Conservation (phyloP, 257 asterid species). For the Fraxinus pennsylvanica region DNA sequence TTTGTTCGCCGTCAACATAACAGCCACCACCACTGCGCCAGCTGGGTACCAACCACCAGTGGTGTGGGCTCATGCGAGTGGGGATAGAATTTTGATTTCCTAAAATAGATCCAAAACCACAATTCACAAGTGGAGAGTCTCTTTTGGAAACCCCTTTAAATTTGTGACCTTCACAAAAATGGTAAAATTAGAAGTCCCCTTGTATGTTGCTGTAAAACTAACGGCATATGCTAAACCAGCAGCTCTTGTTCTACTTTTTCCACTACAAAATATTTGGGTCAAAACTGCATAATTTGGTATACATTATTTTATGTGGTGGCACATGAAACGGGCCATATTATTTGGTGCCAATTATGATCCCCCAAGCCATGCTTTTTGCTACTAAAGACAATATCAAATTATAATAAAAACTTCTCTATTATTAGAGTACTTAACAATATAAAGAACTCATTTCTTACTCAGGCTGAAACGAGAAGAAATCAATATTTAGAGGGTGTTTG, state of each 20-base stretch:
- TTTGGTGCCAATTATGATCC: slow-evolving; percentile 12
- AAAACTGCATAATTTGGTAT: background rate
- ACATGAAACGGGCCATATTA: slow-evolving; percentile 15
- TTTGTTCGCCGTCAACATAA: slow-evolving; percentile 38
- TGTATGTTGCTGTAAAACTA: slow-evolving; percentile 32
- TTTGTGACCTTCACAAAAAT: slow-evolving; percentile 16
- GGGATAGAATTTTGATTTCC: slow-evolving; percentile 21
- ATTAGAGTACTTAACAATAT: background rate
- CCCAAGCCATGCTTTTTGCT: background rate
- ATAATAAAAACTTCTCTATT: background rate
- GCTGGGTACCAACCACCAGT: slow-evolving; percentile 21
- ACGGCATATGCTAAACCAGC: slow-evolving; percentile 41
- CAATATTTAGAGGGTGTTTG: too few species aligned
- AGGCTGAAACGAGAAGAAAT: too few species aligned
- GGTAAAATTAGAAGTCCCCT: slow-evolving; percentile 25
- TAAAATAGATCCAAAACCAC: slow-evolving; percentile 33
- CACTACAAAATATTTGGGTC: background rate
- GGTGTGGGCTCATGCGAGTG: slow-evolving; percentile 36
- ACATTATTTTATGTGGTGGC: slow-evolving; percentile 15
- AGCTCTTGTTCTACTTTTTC: slow-evolving; percentile 14
- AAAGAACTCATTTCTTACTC: background rate
- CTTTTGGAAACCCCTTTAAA: background rate
- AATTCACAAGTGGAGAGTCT: background rate
- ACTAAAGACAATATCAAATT: background rate
- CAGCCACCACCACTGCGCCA: slow-evolving; percentile 30